Base-by-base conservation (phyloP, 2,329 filamentous ascomycete species). In the Amesomyces nigricolor region DNA sequence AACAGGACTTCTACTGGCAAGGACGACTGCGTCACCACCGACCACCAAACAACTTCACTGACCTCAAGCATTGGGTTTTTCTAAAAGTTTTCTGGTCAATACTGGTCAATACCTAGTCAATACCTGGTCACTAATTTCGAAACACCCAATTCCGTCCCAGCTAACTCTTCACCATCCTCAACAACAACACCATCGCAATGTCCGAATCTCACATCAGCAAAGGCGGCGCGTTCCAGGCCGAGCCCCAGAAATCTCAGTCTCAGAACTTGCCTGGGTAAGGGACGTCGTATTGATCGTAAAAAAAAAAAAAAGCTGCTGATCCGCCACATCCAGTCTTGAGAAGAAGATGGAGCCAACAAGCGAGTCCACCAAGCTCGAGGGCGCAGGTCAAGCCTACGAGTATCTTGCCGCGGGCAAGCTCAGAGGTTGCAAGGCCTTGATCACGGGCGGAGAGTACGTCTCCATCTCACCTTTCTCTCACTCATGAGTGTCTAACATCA, bases 381-480 rank as follows among this genome's bases (percentile, higher is more conserved):
- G 73, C 19, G 70, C 71, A 47, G 61, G 64, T 22, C 58, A 64
- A 8, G 66, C 73, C 22, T 58, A 69, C 3, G 73, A 76, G 42
- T 73, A 74, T 17, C 56, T 61, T 5, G 77, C 76, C 0, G 75
- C 75, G 1, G 72, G 71, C 14, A 81, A 80, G 58, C 66, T 82
- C 45, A 72, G 72, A 35, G 74, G 72, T 7, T 73, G 72, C 62
- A 80, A 79, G 42, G 77, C 74, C 2, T 62, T 82, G 7, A 78
- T 82, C 56, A 82, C 78, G 0, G 79, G 78, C 2, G 79, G 79
- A 62, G 79, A 82, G 77, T 80, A 66, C 59, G 77, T 67, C 9
- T 22, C 7, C 10, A 11, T 26, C n/a, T 6, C 13, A 13, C 3
- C n/a, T 30, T 4, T 30, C 13, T 35, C 32, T 13, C 29, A 22